Base-by-base conservation (phyloP, 768 basidiomycete species). In the Paxillus ammoniavirescens region DNA sequence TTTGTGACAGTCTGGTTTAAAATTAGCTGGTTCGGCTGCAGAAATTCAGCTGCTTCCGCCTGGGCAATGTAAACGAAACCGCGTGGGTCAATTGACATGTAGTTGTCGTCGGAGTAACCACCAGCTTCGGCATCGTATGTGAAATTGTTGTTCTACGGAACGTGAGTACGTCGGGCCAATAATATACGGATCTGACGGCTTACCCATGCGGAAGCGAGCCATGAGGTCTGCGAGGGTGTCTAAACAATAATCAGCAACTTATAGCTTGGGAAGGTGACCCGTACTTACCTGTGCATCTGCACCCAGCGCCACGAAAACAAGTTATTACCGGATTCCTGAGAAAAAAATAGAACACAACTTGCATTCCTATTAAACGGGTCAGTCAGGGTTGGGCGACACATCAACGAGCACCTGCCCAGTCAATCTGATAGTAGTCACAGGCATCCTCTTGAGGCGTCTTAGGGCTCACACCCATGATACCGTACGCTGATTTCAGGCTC, bases 171-270 rank as follows among this genome's bases (percentile, higher is more conserved):
- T 42, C 23, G 53, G 46, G 55, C 1, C 10, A 14, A 12, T 15
- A 37, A 41, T 8, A n/a, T 35, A 9, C 36, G 13, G 28, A 50
- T 26, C 10, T 4, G 23, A 23, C 4, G 2, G 42, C 72, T 47
- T 66, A 84, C 86, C 84, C 82, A 82, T 21, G 83, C 75, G 5
- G 82, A 77, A n/a, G 83, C 82, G 18, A 87, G 70, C 73, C 79
- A 80, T 0, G 84, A 86, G 0, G 79, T 81, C 62, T 84, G 76
- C 31, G 84, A 83, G 2, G 86, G 86, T 3, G 81, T 75, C 61
- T 87, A 37, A 75, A 60, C 76, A 75, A 53, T 73, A 75, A 53
- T 76, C 54, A 53, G 46, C 8, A 4, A 43, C 8, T 15, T 17
- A 26, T 4, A 0, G 35, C 9, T 28, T 26, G 42, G 1, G 3